Conservation (phyloP, 495 filamentous ascomycete genomes). For the Pseudotulostoma volvatum region DNA sequence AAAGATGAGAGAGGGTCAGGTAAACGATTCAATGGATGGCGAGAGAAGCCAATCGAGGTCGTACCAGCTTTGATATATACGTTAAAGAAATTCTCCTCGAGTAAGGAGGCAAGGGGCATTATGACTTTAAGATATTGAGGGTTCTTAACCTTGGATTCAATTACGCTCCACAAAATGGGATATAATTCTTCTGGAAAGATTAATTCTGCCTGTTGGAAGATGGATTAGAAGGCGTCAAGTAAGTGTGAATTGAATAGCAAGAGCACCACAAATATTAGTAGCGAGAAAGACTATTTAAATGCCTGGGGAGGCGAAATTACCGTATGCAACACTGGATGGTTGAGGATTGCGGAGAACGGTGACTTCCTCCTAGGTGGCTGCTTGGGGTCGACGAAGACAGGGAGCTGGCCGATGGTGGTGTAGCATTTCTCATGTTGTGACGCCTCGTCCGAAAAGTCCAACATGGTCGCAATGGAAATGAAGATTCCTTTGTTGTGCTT, state of each 20-base stretch:
- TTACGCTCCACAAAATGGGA: slow-evolving; percentile 35
- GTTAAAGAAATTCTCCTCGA: slow-evolving; percentile 70
- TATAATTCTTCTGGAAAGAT: slow-evolving; percentile 55
- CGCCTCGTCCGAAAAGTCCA: slow-evolving; percentile 37
- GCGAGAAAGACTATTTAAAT: too few species aligned
- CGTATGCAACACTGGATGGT: slow-evolving; percentile 61
- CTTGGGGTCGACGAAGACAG: slow-evolving; percentile 46
- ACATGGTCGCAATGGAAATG: slow-evolving; percentile 37
- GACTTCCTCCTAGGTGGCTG: slow-evolving; percentile 55
- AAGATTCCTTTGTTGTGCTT: too few species aligned
- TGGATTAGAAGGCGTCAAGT: background rate
- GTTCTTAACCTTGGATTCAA: slow-evolving; percentile 28
- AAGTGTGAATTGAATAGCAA: slow-evolving; percentile 1
- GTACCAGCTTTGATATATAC: slow-evolving; percentile 75
- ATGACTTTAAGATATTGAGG: slow-evolving; percentile 50
- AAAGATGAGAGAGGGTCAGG: too few species aligned
- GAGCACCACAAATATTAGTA: too few species aligned
- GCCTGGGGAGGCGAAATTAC: slow-evolving; percentile 37
- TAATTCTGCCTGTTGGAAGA: slow-evolving; percentile 45
- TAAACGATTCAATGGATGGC: too few species aligned
- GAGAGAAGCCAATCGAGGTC: too few species aligned
- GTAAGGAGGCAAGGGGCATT: slow-evolving; percentile 53
- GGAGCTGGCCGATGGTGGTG: slow-evolving; percentile 49
- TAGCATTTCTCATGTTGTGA: slow-evolving; percentile 54
- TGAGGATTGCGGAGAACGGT: slow-evolving; percentile 52